phyloP scores from a whole-genome alignment of 2,329 filamentous ascomycete genomes.

The Fusarium guadeloupense region DNA sequence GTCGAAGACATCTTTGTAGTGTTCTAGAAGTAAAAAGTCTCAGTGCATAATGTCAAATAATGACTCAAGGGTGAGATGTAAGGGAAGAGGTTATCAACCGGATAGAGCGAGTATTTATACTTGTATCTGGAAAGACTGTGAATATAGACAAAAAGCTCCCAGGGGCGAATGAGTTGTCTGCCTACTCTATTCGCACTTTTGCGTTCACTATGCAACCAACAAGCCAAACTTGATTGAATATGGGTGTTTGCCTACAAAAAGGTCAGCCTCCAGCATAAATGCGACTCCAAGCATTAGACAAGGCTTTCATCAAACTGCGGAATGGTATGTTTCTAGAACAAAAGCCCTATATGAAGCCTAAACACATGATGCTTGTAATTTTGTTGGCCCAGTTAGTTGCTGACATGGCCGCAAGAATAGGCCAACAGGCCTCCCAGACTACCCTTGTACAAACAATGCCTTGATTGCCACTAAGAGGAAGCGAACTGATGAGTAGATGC shows the following conservation, averaged over 20 bases:
- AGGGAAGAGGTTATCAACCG: background rate
- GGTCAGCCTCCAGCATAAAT: background rate
- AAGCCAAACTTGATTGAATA: background rate
- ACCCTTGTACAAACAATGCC: background rate
- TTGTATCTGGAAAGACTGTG: accelerated
- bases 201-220: background rate
- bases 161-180: background rate
- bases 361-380: background rate
- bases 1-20: background rate
- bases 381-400: background rate
- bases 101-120: background rate
- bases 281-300: background rate
- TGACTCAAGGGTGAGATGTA: background rate
- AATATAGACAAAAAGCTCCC: background rate
- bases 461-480: no score
- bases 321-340: no score
- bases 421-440: background rate
- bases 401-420: background rate
- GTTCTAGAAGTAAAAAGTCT: no score
- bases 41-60: background rate
- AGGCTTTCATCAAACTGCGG: no score
- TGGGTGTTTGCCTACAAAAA: background rate
- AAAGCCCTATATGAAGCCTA: no score
- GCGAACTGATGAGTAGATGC: no score
- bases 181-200: background rate